A percentile compares a stretch with the other conserved stretches of the same genome.
These are phyloP conservation scores for Phytophthora sojae DNA, from an alignment of 352 stramenopile species.

Conservation along the genomic window DNA sequence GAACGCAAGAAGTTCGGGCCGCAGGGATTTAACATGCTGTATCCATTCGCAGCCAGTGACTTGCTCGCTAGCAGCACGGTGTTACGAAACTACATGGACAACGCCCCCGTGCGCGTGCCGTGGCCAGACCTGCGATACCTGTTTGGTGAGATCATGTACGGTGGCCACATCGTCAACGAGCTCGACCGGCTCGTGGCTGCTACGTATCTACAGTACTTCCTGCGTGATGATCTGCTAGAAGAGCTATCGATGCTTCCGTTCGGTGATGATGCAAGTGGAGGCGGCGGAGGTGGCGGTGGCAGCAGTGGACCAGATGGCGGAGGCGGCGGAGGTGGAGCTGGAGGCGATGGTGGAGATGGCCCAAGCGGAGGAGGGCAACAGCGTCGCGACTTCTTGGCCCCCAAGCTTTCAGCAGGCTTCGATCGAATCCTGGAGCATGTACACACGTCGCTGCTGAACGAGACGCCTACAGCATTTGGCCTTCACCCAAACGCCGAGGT, in stretches of 20 bases:
- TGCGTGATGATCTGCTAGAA: conserved; percentile 90
- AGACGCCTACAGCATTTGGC: conserved; percentile 90
- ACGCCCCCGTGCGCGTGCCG: conserved; percentile 84
- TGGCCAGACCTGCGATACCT: conserved; percentile 92
- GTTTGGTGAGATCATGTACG: conserved; percentile 92
- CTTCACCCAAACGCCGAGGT: conserved; percentile 95
- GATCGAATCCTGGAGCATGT: conserved; percentile 92
- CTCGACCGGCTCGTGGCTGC: conserved; percentile 79
- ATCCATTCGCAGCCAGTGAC: conserved; percentile 91
- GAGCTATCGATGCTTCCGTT: conserved; percentile 92
- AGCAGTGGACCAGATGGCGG: conserved; percentile 36
- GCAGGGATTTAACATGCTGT: conserved; percentile 92
- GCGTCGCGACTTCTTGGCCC: conserved; percentile 71
- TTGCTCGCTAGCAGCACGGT: conserved; percentile 85
- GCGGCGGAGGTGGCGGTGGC: conserved; percentile 21
- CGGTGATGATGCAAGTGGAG: conserved; percentile 56
- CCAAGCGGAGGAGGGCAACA: conserved; percentile 33
- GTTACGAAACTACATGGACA: conserved; percentile 94
- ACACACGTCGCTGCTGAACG: conserved; percentile 78
- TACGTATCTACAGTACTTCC: conserved; percentile 90
- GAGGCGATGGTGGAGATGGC: conserved; percentile 29
- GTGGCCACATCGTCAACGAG: conserved; percentile 89
- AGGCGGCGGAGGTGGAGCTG: conserved; percentile 23
- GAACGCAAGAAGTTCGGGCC: conserved; percentile 93
- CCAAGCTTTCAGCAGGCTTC: conserved; percentile 72